Percentiles rank a stretch among this genome's conserved stretches.
Conservation (phyloP, 2,329 filamentous ascomycete genomes). For the Nemania bipapillata region DNA sequence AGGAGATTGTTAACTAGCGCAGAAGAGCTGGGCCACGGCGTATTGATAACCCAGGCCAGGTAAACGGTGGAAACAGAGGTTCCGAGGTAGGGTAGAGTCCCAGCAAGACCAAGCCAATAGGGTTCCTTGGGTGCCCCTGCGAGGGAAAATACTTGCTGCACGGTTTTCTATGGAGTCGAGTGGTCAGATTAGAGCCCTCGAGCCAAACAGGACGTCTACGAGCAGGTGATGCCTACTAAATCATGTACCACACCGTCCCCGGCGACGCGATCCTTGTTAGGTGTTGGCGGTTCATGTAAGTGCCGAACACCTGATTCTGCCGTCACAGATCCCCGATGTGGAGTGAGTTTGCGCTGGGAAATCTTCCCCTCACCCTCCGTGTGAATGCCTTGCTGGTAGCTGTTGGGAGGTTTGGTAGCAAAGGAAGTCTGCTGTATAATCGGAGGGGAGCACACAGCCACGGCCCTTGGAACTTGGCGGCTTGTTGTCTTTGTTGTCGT, state of each 20-base stretch:
- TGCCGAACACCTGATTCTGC: conserved; percentile 66
- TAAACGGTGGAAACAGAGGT: conserved; percentile 86
- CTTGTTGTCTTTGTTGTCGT: no score
- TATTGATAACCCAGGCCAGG: conserved; percentile 84
- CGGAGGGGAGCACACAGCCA: conserved; percentile 19
- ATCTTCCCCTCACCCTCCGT: conserved; percentile 66
- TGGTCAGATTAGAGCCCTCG: conserved; percentile 12
- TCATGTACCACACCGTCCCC: conserved; percentile 57
- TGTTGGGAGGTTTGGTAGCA: conserved; percentile 47
- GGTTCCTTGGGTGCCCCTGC: conserved; percentile 73
- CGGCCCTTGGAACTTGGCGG: conserved; percentile 16
- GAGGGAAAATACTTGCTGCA: conserved; percentile 76
- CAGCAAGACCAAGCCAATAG: conserved; percentile 75
- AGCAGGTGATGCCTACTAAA: conserved; percentile 62
- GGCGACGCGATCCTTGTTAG: conserved; percentile 46
- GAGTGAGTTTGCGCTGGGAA: conserved; percentile 65
- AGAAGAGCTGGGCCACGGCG: conserved; percentile 68
- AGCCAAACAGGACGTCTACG: not conserved
- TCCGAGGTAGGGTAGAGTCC: conserved; percentile 84
- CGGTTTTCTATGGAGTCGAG: conserved; percentile 60
- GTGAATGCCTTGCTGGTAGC: conserved; percentile 57
- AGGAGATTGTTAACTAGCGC: conserved; percentile 72
- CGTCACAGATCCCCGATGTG: conserved; percentile 70
- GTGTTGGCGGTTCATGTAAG: conserved; percentile 56
- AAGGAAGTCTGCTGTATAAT: conserved; percentile 43